Evolutionary conservation across 1,139 yeast genomes (phyloP).

Genomic region (Yamadazyma atlantica): DNA sequence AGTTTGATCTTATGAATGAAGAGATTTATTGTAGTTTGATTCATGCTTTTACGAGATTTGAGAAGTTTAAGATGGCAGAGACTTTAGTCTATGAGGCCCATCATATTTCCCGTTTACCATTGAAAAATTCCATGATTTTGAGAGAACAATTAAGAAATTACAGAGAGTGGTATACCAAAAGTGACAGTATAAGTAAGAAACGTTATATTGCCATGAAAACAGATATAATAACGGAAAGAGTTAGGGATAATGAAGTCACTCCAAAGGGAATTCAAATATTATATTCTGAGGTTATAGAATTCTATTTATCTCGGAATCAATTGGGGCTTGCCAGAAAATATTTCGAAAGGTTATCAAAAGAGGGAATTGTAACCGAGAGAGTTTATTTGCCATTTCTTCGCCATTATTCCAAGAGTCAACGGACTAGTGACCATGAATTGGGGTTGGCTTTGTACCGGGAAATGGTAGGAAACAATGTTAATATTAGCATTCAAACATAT

Average conservation of each 20-base stretch:
- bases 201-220: constrained; percentile 10
- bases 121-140: constrained; percentile 27
- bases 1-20: constrained; percentile 17
- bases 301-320: constrained; percentile 17
- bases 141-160: constrained; percentile 33
- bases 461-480: constrained; percentile 34
- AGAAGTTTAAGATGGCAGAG: constrained; percentile 36
- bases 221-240: constrained; percentile 6
- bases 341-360: constrained; percentile 15
- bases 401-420: constrained; percentile 21
- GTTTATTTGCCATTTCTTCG: constrained; percentile 33
- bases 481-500: constrained; percentile 37
- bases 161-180: constrained; percentile 26
- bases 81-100: constrained; percentile 31
- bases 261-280: constrained; percentile 15
- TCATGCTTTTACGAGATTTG: constrained; percentile 28
- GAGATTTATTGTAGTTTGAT: constrained; percentile 21
- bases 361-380: constrained; percentile 18
- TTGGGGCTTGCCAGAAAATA: constrained; percentile 16
- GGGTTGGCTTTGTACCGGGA: constrained; percentile 37
- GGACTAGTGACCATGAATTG: constrained; percentile 27
- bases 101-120: constrained; percentile 27
- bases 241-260: background rate
- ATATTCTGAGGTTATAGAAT: constrained; percentile 27
- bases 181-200: constrained; percentile 8